Conservation (phyloP, 2,329 filamentous ascomycete genomes). For the Colletotrichum noveboracense region DNA sequence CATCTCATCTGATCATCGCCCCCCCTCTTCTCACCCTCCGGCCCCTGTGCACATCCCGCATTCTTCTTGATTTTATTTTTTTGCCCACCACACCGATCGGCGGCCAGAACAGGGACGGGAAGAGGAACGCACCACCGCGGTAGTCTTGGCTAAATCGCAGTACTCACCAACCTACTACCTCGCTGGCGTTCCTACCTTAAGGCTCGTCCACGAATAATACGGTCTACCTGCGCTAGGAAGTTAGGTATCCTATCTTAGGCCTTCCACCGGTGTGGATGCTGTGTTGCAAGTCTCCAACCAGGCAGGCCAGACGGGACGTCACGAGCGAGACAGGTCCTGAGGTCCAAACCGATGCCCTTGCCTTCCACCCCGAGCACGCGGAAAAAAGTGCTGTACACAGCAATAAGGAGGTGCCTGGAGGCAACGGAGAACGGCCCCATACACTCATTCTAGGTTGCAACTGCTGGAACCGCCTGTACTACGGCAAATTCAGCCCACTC, state of each 20-base stretch:
- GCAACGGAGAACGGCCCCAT: background rate
- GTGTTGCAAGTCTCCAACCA: background rate
- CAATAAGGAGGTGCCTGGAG: background rate
- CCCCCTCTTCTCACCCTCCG: background rate
- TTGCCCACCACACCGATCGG: background rate
- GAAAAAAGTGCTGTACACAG: background rate
- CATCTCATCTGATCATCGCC: constrained; percentile 16
- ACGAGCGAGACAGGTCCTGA: background rate
- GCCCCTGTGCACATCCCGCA: constrained; percentile 20
- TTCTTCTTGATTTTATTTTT: background rate
- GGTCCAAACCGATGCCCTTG: background rate
- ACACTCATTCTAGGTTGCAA: background rate
- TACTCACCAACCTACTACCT: background rate
- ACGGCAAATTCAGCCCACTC: background rate
- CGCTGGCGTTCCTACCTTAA: background rate
- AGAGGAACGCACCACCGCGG: background rate
- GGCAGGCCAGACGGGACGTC: background rate
- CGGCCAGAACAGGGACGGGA: background rate
- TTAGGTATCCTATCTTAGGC: background rate
- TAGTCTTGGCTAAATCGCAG: background rate
- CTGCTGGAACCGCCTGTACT: background rate
- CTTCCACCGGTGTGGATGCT: background rate
- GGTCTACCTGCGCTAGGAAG: background rate
- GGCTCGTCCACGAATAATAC: background rate
- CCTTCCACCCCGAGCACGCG: background rate